phyloP scores from a whole-genome alignment of 2,329 filamentous ascomycete genomes.

The Verticillium longisporum region DNA sequence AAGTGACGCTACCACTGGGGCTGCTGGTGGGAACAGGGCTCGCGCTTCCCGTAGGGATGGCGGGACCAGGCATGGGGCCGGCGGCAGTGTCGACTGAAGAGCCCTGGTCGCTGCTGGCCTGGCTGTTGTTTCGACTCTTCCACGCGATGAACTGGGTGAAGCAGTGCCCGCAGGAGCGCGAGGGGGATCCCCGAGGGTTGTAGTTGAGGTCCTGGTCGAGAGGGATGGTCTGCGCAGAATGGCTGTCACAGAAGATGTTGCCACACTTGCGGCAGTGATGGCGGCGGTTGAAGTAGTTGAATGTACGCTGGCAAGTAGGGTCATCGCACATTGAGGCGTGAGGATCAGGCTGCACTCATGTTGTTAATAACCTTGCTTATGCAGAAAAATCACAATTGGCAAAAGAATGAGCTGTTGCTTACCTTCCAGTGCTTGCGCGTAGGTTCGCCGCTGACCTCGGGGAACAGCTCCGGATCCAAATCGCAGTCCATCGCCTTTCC shows the following conservation, averaged over 20 bases:
- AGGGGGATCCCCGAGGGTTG: slow-evolving; percentile 59
- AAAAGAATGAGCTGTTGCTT: slow-evolving; percentile 26
- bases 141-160: slow-evolving; percentile 62
- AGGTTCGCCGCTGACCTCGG: slow-evolving; percentile 59
- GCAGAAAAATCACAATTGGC: not conserved
- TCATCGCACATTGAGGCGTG: slow-evolving; percentile 64
- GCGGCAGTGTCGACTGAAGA: slow-evolving; percentile 23
- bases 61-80: not conserved
- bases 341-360: slow-evolving; percentile 51
- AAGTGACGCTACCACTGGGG: slow-evolving; percentile 20
- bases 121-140: slow-evolving; percentile 58
- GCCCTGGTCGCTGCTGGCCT: slow-evolving; percentile 42
- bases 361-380: not conserved
- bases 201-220: slow-evolving; percentile 75
- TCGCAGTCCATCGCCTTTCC: slow-evolving; percentile 46
- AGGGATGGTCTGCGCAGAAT: slow-evolving; percentile 58
- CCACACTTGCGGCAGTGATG: slow-evolving; percentile 80
- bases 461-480: slow-evolving; percentile 57
- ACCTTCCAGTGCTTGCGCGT: slow-evolving; percentile 79
- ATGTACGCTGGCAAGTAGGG: slow-evolving; percentile 61
- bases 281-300: slow-evolving; percentile 68
- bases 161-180: slow-evolving; percentile 67
- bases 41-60: slow-evolving; percentile 17
- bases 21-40: slow-evolving; percentile 32
- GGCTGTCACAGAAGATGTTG: slow-evolving; percentile 72